Evolutionary conservation across 129 eudicot species (phyloP), one percentile per base, ranked within the genome.

Genomic region (Rutidosis leptorrhynchoides): DNA sequence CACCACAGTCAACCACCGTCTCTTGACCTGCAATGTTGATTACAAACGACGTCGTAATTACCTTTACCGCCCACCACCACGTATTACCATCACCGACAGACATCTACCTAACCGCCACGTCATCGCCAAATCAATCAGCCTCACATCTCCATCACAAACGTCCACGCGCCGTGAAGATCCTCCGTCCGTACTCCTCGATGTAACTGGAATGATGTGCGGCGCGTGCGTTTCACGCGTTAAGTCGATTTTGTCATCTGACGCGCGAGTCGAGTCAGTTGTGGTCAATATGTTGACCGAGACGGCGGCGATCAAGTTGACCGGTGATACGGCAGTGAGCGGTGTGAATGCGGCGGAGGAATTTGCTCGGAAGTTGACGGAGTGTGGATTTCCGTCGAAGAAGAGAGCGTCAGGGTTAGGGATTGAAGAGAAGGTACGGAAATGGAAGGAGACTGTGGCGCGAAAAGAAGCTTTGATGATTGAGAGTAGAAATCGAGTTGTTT

Each of bases 191-290:
- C 84, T 90, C 4, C 92, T 90, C 19, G 95, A 87, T 21, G 97
- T 90, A 2, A 76, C 85, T 6, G 97, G 97, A n/a, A 90, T 90
- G 97, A 82, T 90, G 95, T 87, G 93, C 59, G 95, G 92, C 72
- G 95, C 85, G 54, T 87, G 97, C 77, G 95, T 77, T 0, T 70
- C 95, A 25, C 95, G 97, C 29, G 95, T 90, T 48, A 90, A 90
- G 78, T 61, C 89, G 27, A 83, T 90, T 20, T 7, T 90, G 32
- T 33, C 81, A 33, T 65, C 85, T 6, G 97, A 90, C 78, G 77
- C 70, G 43, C 82, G 93, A 17, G 97, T 90, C 3, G 90, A 87
- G 30, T 84, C 95, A 1, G 89, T 74, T n/a, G 97, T 84, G 84
- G 97, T 90, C 78, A 87, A 87, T 43, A 84, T 84, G 95, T 49